Conservation (phyloP, 768 basidiomycete genomes). For the Myochromella boudieri region DNA sequence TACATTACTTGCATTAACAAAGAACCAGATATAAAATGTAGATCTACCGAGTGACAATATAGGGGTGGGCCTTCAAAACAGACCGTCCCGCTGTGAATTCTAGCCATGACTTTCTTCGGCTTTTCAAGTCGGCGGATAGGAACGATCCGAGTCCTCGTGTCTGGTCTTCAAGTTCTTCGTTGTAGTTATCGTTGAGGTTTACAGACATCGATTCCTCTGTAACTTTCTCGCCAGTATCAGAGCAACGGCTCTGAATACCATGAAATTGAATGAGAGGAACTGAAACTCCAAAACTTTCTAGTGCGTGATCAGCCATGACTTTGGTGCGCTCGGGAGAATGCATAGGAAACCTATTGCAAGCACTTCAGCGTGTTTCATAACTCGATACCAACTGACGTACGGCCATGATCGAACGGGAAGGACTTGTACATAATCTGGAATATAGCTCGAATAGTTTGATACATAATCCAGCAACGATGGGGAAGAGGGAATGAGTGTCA, state of each 20-base stretch:
- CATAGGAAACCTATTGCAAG: too few species aligned
- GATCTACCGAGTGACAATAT: constrained; percentile 30
- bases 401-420: constrained; percentile 12
- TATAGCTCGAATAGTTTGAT: constrained; percentile 11
- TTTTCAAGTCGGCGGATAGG: neutral
- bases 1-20: neutral
- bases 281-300: constrained; percentile 26
- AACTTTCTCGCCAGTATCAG: neutral
- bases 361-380: too few species aligned
- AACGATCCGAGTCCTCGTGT: neutral
- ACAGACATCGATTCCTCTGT: neutral
- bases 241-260: constrained; percentile 22
- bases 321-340: too few species aligned
- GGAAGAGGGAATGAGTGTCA: constrained; percentile 9
- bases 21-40: neutral
- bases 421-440: constrained; percentile 2
- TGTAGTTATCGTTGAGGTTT: neutral
- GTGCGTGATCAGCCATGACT: neutral
- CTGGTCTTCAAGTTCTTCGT: neutral
- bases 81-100: constrained; percentile 12
- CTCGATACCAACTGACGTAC: too few species aligned
- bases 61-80: constrained; percentile 25
- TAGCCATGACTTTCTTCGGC: neutral
- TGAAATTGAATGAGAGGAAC: constrained; percentile 32
- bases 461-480: constrained; percentile 9